Percentiles rank a stretch among this genome's conserved stretches.
These are phyloP conservation scores for Trametes meyenii DNA, from an alignment of 768 basidiomycete genomes.

Conservation along the genomic window DNA sequence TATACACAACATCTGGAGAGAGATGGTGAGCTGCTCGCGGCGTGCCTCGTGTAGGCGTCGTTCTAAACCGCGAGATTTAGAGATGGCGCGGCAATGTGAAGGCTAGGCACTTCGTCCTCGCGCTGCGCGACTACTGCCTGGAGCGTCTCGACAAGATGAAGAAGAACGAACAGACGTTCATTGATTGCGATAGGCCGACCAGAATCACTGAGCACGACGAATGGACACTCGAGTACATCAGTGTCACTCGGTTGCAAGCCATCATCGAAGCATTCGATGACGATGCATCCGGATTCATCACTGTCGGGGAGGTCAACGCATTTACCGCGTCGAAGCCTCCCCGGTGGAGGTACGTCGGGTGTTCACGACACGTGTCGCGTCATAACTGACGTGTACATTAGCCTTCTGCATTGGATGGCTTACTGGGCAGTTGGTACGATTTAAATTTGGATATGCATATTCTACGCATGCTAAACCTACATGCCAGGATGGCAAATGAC, in stretches of 20 bases:
- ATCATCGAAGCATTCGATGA: conserved; percentile 44
- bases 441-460: too few relatives aligned
- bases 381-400: conserved; percentile 3
- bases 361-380: neutral
- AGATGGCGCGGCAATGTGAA: conserved; percentile 58
- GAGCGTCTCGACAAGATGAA: conserved; percentile 26
- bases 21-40: conserved; percentile 43
- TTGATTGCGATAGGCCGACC: conserved; percentile 6
- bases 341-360: conserved; percentile 32
- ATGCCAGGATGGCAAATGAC: conserved; percentile 28
- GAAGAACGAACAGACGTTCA: conserved; percentile 12
- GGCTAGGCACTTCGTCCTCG: conserved; percentile 51
- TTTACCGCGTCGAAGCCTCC: conserved; percentile 34
- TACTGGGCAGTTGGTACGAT: conserved; percentile 38
- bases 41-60: neutral
- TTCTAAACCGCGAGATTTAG: conserved; percentile 28
- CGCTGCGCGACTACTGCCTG: conserved; percentile 41
- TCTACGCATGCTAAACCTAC: neutral
- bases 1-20: conserved; percentile 52
- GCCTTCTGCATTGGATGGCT: conserved; percentile 36
- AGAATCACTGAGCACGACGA: conserved; percentile 28
- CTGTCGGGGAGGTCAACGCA: conserved; percentile 36
- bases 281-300: conserved; percentile 42
- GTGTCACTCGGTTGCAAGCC: conserved; percentile 35
- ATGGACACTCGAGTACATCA: conserved; percentile 40